Evolutionary conservation across 768 basidiomycete species (phyloP).

Genomic region (Paxillus ammoniavirescens): DNA sequence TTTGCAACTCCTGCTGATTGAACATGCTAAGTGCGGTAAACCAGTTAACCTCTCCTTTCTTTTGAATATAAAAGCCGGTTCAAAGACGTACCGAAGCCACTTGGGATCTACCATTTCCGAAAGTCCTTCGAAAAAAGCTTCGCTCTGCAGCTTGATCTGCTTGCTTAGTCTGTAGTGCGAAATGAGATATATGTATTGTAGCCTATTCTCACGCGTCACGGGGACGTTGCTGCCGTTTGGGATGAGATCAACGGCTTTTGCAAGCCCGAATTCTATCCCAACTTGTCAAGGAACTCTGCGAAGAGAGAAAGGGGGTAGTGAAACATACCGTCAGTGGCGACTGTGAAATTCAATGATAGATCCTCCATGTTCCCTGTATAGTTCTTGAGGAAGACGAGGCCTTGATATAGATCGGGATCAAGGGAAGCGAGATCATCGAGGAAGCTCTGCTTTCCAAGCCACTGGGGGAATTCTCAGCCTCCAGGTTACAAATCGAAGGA

Average conservation of each 20-base stretch:
- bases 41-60: conserved; percentile 5
- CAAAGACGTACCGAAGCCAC: conserved; percentile 64
- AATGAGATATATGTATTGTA: conserved; percentile 87
- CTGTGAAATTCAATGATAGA: conserved; percentile 84
- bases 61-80: neutral
- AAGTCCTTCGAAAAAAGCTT: conserved; percentile 88
- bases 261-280: conserved; percentile 73
- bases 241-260: conserved; percentile 74
- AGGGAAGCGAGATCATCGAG: conserved; percentile 90
- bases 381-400: conserved; percentile 90
- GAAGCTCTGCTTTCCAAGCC: conserved; percentile 90
- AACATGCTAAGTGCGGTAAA: conserved; percentile 68
- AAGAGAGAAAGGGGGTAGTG: neutral
- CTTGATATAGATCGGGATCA: conserved; percentile 90
- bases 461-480: conserved; percentile 43
- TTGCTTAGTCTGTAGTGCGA: conserved; percentile 85
- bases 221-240: conserved; percentile 78
- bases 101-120: conserved; percentile 90
- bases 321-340: conserved; percentile 75
- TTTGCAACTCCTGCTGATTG: conserved; percentile 93
- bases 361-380: conserved; percentile 87
- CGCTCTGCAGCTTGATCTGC: conserved; percentile 84
- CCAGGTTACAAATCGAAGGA: neutral
- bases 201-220: conserved; percentile 85
- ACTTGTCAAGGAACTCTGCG: neutral